phyloP scores from a whole-genome alignment of 805 yeast species.

The Wickerhamiella parazyma region DNA sequence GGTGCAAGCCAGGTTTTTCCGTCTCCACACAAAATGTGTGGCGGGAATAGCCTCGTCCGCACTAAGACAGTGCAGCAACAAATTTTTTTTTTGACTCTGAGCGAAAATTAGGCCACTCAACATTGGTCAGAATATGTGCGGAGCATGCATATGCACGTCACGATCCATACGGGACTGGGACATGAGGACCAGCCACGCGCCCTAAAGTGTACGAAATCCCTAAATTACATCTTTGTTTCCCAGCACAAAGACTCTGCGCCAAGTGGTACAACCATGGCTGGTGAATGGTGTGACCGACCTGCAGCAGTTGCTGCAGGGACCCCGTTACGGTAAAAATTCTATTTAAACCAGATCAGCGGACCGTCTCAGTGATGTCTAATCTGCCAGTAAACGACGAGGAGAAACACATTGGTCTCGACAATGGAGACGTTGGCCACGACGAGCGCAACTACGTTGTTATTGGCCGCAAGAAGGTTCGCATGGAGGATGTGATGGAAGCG shows the following conservation, averaged over 20 bases:
- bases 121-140: background rate
- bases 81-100: too few relatives aligned
- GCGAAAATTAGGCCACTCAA: background rate
- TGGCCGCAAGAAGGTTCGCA: conserved; percentile 58
- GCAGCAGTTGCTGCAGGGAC: background rate
- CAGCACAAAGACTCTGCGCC: too few relatives aligned
- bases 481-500: conserved; percentile 28
- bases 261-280: too few relatives aligned
- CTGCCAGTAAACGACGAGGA: background rate
- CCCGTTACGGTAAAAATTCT: background rate
- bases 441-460: conserved; percentile 52
- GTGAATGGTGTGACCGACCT: background rate
- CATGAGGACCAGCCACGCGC: too few relatives aligned
- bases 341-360: background rate
- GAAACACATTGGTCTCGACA: background rate
- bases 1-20: background rate
- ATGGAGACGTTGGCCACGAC: background rate
- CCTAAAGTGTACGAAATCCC: too few relatives aligned
- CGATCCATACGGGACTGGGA: background rate
- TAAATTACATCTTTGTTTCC: too few relatives aligned
- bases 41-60: too few relatives aligned
- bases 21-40: background rate
- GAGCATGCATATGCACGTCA: background rate
- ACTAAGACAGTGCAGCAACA: too few relatives aligned
- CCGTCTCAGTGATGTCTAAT: background rate